These are phyloP conservation scores for Boletus reticuloceps DNA, from an alignment of 768 basidiomycete species.

Conservation along the genomic window DNA sequence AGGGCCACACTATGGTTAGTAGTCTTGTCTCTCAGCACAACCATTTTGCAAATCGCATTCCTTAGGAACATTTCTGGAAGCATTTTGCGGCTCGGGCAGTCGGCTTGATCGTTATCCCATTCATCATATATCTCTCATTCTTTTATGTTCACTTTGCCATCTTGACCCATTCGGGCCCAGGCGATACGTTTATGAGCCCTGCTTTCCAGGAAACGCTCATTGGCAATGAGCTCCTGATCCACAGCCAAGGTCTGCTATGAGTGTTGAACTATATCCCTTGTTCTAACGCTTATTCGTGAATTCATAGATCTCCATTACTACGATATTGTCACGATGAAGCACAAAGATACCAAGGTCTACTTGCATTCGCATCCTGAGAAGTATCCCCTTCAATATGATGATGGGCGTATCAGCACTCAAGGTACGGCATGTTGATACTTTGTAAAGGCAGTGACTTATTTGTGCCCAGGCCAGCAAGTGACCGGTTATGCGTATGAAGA, in stretches of 20 bases:
- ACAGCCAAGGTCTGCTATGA: slow-evolving; percentile 73
- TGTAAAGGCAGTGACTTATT: not conserved
- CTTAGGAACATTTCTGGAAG: slow-evolving; percentile 80
- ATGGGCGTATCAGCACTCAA: slow-evolving; percentile 93
- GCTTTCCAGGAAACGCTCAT: slow-evolving; percentile 94
- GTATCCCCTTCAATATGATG: slow-evolving; percentile 93
- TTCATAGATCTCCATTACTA: slow-evolving; percentile 86
- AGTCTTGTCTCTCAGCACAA: not conserved
- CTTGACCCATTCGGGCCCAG: slow-evolving; percentile 84
- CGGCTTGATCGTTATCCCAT: slow-evolving; percentile 86
- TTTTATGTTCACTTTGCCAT: slow-evolving; percentile 95
- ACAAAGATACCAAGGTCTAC: slow-evolving; percentile 92
- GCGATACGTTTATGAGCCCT: slow-evolving; percentile 97
- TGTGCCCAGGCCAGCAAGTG: slow-evolving; percentile 78
- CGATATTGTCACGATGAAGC: slow-evolving; percentile 82
- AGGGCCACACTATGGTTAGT: slow-evolving; percentile 74
- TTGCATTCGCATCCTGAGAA: slow-evolving; percentile 89
- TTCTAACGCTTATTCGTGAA: not conserved
- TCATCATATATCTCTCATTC: slow-evolving; percentile 88
- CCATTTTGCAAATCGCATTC: not conserved
- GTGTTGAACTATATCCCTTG: not conserved
- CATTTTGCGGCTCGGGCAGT: slow-evolving; percentile 86
- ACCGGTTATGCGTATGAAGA: slow-evolving; percentile 95
- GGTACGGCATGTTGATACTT: slow-evolving; percentile 39
- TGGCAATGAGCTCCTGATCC: slow-evolving; percentile 89